Base-by-base conservation (phyloP, 1,284 basidiomycete species). In the Boletus subluridellus region DNA sequence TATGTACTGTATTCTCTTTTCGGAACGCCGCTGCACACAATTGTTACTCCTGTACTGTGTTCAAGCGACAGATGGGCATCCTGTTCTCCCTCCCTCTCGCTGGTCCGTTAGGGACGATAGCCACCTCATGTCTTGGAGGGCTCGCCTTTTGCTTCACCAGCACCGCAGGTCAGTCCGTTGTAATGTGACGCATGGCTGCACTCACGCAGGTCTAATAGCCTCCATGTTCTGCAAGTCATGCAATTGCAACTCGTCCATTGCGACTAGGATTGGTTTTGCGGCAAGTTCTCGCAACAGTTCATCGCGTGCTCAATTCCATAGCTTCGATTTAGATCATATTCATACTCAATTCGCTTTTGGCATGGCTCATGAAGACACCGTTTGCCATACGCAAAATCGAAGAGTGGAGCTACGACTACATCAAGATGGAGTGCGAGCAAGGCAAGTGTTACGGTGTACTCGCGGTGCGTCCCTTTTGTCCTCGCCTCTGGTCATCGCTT, bases 201-300 rank as follows among this genome's bases (percentile, higher is more conserved):
- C 57, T 68, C 52, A 61, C 50, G 1, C 38, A 9, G 9, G 57
- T 49, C 54, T 55, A 41, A 57, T 58, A 85, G 95, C 95, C 11
- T 95, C 94, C 39, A 96, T 98, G 79, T 93, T 99, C 77, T 97
- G 89, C 84, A 97, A 97, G 80, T 95, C 94, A 57, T 99, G 96
- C 77, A 98, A 98, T 74, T 99, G 96, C 78, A 98, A 98, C 72
- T 97, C 94, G 11, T 97, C 94, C 1, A 98, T 99, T 65, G 96
- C 96, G 0, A 99, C 96, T 39, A 89, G 96, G 69, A 90, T 99
- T 59, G 96, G 96, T 42, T 99, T 95, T 77, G 94, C 94, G 24
- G 93, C 93, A 71, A 52, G 52, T 37, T n/a, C 10, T 47, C 6
- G 34, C 32, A 15, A 15, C 10, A 26, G 10, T 21, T n/a, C n/a